Base-by-base conservation (phyloP, 345 rosid species). In the Lepidium aucheri region DNA sequence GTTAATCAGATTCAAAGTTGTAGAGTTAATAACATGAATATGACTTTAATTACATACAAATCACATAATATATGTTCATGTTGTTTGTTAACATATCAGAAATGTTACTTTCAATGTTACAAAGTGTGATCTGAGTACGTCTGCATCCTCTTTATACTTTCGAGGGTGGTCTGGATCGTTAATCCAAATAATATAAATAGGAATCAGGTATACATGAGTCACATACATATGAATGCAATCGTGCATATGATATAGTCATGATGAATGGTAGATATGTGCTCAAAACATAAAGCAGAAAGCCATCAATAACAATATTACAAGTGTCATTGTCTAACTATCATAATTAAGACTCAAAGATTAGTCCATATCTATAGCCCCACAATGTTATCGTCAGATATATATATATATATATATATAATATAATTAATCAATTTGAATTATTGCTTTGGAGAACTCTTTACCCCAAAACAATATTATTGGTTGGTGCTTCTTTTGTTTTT, bases 341-440 rank as follows among this genome's bases (percentile, higher is more conserved):
- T 49, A 68, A 58, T 58, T 57, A 60, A 32, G 51, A 69, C 26
- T 15, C 35, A 4, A 49, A 28, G 6, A 59, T 9, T 39, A 50
- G 73, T 60, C 66, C 50, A 60, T 39, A 47, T 59, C 56, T 28
- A 26, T 41, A 30, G 66, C 6, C 53, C 67, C 67, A 69, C 67
- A 59, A 16, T 47, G 34, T 6, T 69, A 60, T 39, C 42, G 41
- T 0, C 14, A 60, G 26, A 65, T 4, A 65, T 16, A 62, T 12
- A 11, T 15, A 7, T 1, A 2, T 8, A 26, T 43, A 32, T n/a
- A n/a, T n/a, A n/a, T n/a, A n/a, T n/a, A n/a, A n/a, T n/a, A n/a
- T 36, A 7, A 44, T 44, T 43, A 55, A 32, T 44, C 36, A 11
- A 6, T 56, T 55, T 3, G 7, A 47, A 68, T 56, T 26, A 67